These are phyloP conservation scores for Immersiporthe knoxdaviesiana DNA, from an alignment of 2,329 filamentous ascomycete genomes.

Conservation along the genomic window DNA sequence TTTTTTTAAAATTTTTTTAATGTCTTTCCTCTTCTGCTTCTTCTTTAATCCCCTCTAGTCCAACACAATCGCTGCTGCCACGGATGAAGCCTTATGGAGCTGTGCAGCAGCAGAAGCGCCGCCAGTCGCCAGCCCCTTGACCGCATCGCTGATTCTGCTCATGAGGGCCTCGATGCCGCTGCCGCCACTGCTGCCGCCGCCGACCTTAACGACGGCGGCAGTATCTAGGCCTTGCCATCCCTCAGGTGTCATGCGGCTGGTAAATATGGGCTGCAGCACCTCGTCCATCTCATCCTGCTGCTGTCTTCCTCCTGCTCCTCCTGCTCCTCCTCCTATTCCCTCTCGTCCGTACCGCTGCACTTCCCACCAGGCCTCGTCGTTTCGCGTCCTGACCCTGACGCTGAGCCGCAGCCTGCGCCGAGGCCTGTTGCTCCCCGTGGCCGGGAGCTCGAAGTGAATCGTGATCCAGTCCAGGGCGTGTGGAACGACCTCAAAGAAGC, in stretches of 20 bases:
- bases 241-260: constrained; percentile 41
- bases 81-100: constrained; percentile 13
- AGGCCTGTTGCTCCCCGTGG: constrained; percentile 25
- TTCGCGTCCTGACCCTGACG: constrained; percentile 53
- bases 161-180: constrained; percentile 52
- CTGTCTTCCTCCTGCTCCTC: neutral
- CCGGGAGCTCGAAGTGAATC: constrained; percentile 54
- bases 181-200: constrained; percentile 36
- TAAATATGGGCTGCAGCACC: constrained; percentile 51
- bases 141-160: constrained; percentile 49
- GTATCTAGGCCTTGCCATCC: constrained; percentile 52
- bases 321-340: neutral
- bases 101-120: neutral
- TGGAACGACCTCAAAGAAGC: constrained; percentile 54
- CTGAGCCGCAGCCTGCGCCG: constrained; percentile 52
- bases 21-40: neutral
- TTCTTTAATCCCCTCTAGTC: constrained; percentile 7
- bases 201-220: constrained; percentile 50
- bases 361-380: constrained; percentile 56
- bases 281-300: constrained; percentile 41
- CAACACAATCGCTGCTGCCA: constrained; percentile 26
- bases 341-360: constrained; percentile 43
- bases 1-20: neutral
- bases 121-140: constrained; percentile 41
- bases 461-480: constrained; percentile 61